A percentile compares a stretch with the other conserved stretches of the same genome.
phyloP scores from a whole-genome alignment of 2,329 filamentous ascomycete species.

The Ceratocystis colombiana region DNA sequence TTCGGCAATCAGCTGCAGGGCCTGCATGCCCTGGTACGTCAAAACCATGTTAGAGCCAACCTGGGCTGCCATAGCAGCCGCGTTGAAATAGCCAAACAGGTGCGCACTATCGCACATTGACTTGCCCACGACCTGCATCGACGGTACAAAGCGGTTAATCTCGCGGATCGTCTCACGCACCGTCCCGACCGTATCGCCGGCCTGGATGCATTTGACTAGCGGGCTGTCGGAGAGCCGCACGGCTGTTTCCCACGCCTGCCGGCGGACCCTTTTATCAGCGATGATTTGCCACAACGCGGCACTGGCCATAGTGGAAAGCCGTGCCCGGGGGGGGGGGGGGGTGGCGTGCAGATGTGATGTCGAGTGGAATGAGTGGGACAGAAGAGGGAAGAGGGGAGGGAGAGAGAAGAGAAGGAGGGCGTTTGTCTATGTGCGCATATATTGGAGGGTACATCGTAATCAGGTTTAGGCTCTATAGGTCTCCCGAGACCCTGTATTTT shows the following conservation, averaged over 20 bases:
- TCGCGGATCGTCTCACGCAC: constrained; percentile 24
- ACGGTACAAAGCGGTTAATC: constrained; percentile 29
- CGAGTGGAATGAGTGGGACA: background rate
- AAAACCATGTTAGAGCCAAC: constrained; percentile 33
- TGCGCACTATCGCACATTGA: constrained; percentile 32
- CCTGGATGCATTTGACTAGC: constrained; percentile 24
- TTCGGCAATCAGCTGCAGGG: constrained; percentile 33
- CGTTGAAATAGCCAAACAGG: constrained; percentile 31
- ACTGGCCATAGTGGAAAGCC: constrained; percentile 24
- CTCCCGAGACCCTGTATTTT: constrained; percentile 4
- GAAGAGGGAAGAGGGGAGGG: background rate
- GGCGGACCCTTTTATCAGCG: constrained; percentile 24
- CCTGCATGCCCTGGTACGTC: constrained; percentile 34
- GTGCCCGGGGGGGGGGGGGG: constrained; percentile 4
- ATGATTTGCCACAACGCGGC: constrained; percentile 25
- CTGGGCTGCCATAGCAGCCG: constrained; percentile 30
- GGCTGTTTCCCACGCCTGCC: constrained; percentile 25
- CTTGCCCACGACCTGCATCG: constrained; percentile 33
- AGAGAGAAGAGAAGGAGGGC: background rate
- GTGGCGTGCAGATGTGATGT: background rate
- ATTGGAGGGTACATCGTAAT: background rate
- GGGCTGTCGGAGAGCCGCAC: constrained; percentile 24
- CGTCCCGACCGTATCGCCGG: constrained; percentile 24
- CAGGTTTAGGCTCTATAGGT: background rate
- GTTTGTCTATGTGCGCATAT: background rate